A percentile compares a stretch with the other conserved stretches of the same genome.
Conservation (phyloP, 805 yeast genomes). For the Isabelozyma rhagii region DNA sequence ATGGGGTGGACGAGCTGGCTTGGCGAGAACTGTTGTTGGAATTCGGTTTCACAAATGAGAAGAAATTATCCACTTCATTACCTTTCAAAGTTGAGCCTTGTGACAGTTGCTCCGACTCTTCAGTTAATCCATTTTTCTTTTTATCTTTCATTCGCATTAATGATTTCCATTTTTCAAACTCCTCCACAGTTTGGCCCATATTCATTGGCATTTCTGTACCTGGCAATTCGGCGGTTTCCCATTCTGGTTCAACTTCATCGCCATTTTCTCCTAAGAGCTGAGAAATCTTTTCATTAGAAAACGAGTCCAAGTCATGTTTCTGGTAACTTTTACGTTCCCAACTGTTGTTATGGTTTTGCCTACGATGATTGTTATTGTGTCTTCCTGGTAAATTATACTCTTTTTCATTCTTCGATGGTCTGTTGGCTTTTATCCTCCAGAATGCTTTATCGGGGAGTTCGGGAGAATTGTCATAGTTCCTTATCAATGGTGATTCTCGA, state of each 20-base stretch:
- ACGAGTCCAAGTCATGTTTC: constrained; percentile 23
- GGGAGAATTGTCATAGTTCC: constrained; percentile 23
- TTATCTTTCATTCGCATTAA: constrained; percentile 51
- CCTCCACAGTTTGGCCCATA: constrained; percentile 53
- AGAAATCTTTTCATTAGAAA: constrained; percentile 31
- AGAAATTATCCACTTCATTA: constrained; percentile 43
- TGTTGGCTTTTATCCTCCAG: constrained; percentile 40
- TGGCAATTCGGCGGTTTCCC: constrained; percentile 30
- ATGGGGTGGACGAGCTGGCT: constrained; percentile 3
- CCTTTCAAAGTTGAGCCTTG: constrained; percentile 14
- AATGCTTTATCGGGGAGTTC: constrained; percentile 47
- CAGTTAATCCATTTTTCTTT: constrained; percentile 40
- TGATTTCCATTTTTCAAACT: constrained; percentile 58
- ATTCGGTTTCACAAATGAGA: constrained; percentile 35
- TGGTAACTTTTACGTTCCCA: constrained; percentile 30
- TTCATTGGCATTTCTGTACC: constrained; percentile 16
- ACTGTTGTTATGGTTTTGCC: constrained; percentile 6
- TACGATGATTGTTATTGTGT: constrained; percentile 13
- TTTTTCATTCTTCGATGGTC: constrained; percentile 7
- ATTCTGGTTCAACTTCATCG: constrained; percentile 37
- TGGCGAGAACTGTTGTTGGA: constrained; percentile 4
- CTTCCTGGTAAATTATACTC: constrained; percentile 6
- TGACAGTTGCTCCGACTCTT: constrained; percentile 6
- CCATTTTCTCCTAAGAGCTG: constrained; percentile 33
- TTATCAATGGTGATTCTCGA: constrained; percentile 33